phyloP scores from a whole-genome alignment of 148 eudicot species.

The Persicaria tinctoria region DNA sequence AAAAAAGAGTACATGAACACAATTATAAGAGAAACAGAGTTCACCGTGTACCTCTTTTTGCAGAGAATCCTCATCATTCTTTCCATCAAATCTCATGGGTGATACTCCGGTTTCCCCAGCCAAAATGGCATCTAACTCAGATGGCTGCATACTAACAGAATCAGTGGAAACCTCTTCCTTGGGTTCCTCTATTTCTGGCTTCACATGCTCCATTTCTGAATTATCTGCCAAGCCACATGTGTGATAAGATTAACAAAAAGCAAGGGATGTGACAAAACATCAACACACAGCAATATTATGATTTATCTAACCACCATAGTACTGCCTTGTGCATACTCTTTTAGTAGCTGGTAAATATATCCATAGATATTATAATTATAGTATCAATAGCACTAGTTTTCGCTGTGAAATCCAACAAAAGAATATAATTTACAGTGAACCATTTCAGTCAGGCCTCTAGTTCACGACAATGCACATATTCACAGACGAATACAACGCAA shows the following conservation, averaged over 20 bases:
- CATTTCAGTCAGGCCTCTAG: background rate
- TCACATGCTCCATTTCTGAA: constrained; percentile 26
- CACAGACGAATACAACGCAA: background rate
- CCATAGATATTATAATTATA: background rate
- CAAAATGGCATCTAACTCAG: constrained; percentile 67
- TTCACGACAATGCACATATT: background rate
- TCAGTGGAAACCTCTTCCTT: constrained; percentile 23
- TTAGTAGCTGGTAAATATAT: background rate
- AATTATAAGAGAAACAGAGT: background rate
- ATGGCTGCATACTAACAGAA: constrained; percentile 27
- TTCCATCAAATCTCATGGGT: constrained; percentile 28
- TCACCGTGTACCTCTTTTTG: constrained; percentile 54
- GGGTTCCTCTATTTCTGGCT: constrained; percentile 30
- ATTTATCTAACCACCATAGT: background rate
- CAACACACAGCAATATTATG: background rate
- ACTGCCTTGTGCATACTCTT: background rate
- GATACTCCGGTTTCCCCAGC: constrained; percentile 40
- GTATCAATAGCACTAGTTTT: background rate
- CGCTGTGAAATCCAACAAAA: background rate
- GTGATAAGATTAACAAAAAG: background rate
- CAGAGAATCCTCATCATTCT: constrained; percentile 32
- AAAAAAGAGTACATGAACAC: background rate
- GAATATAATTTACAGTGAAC: background rate
- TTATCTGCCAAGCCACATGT: constrained; percentile 19
- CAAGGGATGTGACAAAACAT: background rate